Conservation (phyloP, 2,329 filamentous ascomycete genomes). For the Fusarium brevicatenulatum region DNA sequence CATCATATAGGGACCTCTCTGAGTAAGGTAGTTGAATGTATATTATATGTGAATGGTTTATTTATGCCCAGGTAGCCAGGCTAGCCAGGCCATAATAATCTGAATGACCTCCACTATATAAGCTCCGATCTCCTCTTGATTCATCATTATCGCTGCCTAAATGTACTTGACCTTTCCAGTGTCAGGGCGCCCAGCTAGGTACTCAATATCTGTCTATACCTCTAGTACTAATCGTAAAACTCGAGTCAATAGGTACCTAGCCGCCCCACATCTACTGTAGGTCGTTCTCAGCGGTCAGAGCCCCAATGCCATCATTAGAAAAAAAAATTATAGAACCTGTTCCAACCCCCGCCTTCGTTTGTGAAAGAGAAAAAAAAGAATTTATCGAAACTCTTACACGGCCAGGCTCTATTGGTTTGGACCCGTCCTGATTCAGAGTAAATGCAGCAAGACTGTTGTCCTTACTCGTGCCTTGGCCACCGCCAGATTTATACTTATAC, state of each 20-base stretch:
- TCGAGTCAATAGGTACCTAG: neutral
- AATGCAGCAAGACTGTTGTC: slow-evolving; percentile 33
- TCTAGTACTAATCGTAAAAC: neutral
- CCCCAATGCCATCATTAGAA: slow-evolving; percentile 34
- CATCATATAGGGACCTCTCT: neutral
- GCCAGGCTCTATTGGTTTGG: slow-evolving; percentile 22
- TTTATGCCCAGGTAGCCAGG: neutral
- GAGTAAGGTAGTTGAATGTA: neutral
- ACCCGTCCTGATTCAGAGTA: slow-evolving; percentile 22
- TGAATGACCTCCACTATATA: neutral
- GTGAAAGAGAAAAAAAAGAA: slow-evolving; percentile 1
- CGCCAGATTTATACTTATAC: neutral
- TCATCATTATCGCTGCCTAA: slow-evolving; percentile 7
- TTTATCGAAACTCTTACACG: neutral
- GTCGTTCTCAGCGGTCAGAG: slow-evolving; percentile 36
- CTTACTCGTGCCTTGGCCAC: slow-evolving; percentile 31
- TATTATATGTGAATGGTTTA: neutral
- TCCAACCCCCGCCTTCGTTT: slow-evolving; percentile 6
- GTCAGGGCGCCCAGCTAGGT: neutral
- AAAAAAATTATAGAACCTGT: slow-evolving; percentile 21
- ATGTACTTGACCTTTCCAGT: neutral
- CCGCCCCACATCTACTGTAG: slow-evolving; percentile 31
- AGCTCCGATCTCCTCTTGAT: neutral
- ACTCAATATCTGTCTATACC: neutral
- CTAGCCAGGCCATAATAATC: neutral